Percentiles rank a stretch among this genome's conserved stretches.
These are phyloP conservation scores for Apiospora arundinis DNA, from an alignment of 2,329 filamentous ascomycete species.

Conservation along the genomic window DNA sequence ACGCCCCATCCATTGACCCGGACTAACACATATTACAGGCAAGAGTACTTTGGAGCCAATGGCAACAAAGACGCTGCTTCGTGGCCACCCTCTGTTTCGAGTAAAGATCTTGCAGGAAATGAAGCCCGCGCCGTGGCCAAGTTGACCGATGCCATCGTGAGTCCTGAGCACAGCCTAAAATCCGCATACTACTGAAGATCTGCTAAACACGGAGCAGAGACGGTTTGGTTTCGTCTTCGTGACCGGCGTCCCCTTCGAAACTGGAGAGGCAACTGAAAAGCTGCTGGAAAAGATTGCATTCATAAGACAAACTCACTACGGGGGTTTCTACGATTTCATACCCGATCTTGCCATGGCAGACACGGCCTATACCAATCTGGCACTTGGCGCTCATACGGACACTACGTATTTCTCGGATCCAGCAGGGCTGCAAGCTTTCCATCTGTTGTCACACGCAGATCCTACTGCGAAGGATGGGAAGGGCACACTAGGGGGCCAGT, in stretches of 20 bases:
- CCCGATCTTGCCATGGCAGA: constrained; percentile 88
- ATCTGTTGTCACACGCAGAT: constrained; percentile 77
- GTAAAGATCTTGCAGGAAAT: constrained; percentile 63
- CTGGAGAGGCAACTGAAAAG: constrained; percentile 73
- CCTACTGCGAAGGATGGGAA: constrained; percentile 27
- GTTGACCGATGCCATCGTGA: constrained; percentile 68
- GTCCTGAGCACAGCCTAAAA: constrained; percentile 7
- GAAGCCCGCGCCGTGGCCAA: constrained; percentile 61
- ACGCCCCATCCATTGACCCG: not conserved
- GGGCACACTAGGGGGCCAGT: constrained; percentile 68
- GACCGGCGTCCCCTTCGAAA: constrained; percentile 66
- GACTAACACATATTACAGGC: constrained; percentile 22
- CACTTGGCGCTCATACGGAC: constrained; percentile 87
- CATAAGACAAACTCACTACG: constrained; percentile 91
- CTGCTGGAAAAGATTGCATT: constrained; percentile 84
- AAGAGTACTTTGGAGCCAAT: constrained; percentile 37
- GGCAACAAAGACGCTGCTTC: constrained; percentile 41
- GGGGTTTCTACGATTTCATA: constrained; percentile 80
- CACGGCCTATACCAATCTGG: constrained; percentile 88
- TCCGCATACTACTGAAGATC: not conserved
- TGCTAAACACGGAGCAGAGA: constrained; percentile 53
- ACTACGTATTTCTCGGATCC: constrained; percentile 96
- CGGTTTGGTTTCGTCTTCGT: constrained; percentile 80
- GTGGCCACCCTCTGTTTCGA: constrained; percentile 64
- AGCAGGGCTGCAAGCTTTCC: constrained; percentile 89